Conservation (phyloP, 306 rosid species). For the Macrotyloma uniflorum region DNA sequence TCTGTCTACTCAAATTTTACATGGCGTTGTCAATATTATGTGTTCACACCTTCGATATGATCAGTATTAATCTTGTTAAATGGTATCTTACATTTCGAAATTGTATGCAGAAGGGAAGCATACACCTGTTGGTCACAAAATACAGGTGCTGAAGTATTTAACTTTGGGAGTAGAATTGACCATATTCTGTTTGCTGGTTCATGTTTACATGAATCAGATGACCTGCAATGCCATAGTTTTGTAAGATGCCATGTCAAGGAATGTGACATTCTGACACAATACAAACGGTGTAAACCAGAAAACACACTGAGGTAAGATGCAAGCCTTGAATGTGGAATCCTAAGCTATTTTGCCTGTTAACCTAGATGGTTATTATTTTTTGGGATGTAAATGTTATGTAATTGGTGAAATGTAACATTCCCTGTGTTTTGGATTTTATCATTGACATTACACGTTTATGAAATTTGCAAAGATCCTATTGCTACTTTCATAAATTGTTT, state of each 20-base stretch:
- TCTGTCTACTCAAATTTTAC: not conserved
- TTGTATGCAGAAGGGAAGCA: conserved; percentile 69
- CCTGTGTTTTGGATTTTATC: conserved; percentile 5
- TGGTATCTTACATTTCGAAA: conserved; percentile 18
- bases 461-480: not conserved
- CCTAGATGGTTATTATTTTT: not conserved
- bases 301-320: conserved; percentile 62
- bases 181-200: conserved; percentile 84
- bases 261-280: conserved; percentile 82
- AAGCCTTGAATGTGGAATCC: conserved; percentile 11
- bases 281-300: conserved; percentile 90
- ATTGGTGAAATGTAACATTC: conserved; percentile 1
- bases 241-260: conserved; percentile 78
- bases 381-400: not conserved
- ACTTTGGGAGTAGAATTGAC: conserved; percentile 90
- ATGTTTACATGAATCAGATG: conserved; percentile 70
- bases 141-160: conserved; percentile 91
- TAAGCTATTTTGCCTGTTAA: conserved; percentile 14
- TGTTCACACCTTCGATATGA: conserved; percentile 2
- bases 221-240: conserved; percentile 69
- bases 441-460: conserved; percentile 14
- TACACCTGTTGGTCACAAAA: conserved; percentile 94
- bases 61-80: conserved; percentile 6
- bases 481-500: conserved; percentile 6
- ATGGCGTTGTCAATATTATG: conserved; percentile 13